Conservation (phyloP, 2,329 filamentous ascomycete species). For the Calonectria naviculata region DNA sequence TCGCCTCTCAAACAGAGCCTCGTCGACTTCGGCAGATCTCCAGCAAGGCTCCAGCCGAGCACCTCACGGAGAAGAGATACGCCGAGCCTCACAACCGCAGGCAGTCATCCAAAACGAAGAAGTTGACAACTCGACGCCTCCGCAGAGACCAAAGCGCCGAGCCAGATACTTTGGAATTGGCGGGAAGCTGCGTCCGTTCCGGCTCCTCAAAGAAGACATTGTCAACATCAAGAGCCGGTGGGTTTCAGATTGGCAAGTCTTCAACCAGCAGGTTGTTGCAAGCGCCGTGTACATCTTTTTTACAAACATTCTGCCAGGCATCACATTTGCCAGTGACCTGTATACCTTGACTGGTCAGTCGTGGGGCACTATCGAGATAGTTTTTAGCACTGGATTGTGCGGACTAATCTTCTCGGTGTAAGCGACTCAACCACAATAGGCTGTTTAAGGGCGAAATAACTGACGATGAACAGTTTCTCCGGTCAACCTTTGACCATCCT, state of each 20-base stretch:
- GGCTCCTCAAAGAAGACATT: conserved; percentile 62
- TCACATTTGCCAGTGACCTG: conserved; percentile 74
- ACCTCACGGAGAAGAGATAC: conserved; percentile 21
- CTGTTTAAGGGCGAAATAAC: background rate
- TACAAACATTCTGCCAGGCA: conserved; percentile 73
- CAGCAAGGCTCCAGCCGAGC: conserved; percentile 20
- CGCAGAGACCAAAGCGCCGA: background rate
- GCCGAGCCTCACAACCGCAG: conserved; percentile 12
- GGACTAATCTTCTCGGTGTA: conserved; percentile 72
- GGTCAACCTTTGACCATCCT: conserved; percentile 74
- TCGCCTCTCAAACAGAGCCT: background rate
- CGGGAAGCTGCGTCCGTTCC: conserved; percentile 61
- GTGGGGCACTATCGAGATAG: conserved; percentile 75
- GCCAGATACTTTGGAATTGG: conserved; percentile 45
- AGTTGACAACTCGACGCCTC: background rate
- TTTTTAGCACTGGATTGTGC: conserved; percentile 74
- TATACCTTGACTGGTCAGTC: conserved; percentile 70
- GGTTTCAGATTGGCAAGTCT: conserved; percentile 65
- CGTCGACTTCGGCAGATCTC: background rate
- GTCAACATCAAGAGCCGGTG: conserved; percentile 58
- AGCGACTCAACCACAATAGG: conserved; percentile 28
- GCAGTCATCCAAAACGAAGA: background rate
- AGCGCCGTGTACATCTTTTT: conserved; percentile 76
- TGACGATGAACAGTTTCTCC: conserved; percentile 52
- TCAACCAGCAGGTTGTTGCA: conserved; percentile 73